Conservation (phyloP, 768 basidiomycete species). For the Pleurotus ostreatus region DNA sequence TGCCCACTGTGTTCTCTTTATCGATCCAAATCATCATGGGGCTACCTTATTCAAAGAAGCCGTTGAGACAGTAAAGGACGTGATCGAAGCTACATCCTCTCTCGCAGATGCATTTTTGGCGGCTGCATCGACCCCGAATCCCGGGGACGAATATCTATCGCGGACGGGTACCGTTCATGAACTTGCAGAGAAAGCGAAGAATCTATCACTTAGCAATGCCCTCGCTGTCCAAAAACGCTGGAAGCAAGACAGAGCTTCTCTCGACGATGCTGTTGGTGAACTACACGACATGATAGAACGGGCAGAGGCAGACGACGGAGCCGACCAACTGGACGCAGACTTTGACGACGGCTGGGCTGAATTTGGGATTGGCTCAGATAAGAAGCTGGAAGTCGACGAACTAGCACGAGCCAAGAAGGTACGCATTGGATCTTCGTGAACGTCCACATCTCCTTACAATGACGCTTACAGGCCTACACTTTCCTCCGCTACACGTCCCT, state of each 20-base stretch:
- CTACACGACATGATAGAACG: constrained; percentile 49
- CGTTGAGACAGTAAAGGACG: constrained; percentile 30
- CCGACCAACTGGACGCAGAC: constrained; percentile 27
- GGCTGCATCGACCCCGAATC: constrained; percentile 22
- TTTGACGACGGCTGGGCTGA: constrained; percentile 64
- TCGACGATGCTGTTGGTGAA: constrained; percentile 62
- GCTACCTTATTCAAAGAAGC: constrained; percentile 42
- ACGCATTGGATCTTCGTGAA: background rate
- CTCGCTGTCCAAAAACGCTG: constrained; percentile 53
- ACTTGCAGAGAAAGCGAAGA: constrained; percentile 47
- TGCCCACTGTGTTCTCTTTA: constrained; percentile 44
- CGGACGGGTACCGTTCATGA: constrained; percentile 60
- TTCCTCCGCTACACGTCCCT: constrained; percentile 56
- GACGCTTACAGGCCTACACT: constrained; percentile 44
- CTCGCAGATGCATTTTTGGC: constrained; percentile 42
- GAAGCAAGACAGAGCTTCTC: constrained; percentile 45
- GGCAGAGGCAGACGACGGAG: constrained; percentile 21
- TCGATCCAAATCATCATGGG: constrained; percentile 39
- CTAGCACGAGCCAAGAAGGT: constrained; percentile 60
- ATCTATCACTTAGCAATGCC: constrained; percentile 53
- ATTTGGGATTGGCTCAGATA: constrained; percentile 42
- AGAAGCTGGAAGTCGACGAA: constrained; percentile 45
- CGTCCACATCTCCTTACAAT: background rate
- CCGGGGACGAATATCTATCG: constrained; percentile 47
- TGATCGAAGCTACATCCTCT: constrained; percentile 39